phyloP scores from a whole-genome alignment of 2,329 filamentous ascomycete species.

The Immersiporthe knoxdaviesiana region DNA sequence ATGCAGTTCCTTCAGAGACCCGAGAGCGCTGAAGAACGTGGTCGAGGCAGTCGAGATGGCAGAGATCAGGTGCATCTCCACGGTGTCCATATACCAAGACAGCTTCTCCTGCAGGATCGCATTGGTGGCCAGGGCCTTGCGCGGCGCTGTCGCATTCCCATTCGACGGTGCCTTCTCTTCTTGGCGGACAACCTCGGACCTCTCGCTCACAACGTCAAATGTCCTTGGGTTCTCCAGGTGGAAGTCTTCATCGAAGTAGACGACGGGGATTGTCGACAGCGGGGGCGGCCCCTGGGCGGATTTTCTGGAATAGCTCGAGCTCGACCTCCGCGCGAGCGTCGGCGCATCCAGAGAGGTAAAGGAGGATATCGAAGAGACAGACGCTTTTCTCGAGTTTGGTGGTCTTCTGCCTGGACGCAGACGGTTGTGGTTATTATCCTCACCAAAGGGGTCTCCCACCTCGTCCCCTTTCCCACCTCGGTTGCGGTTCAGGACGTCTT shows the following conservation, averaged over 20 bases:
- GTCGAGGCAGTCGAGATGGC: conserved; percentile 95
- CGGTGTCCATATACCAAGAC: conserved; percentile 99
- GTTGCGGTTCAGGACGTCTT: conserved; percentile 48
- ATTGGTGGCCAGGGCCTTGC: conserved; percentile 92
- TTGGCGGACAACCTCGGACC: conserved; percentile 89
- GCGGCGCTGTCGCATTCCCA: conserved; percentile 61
- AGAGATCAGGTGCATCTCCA: conserved; percentile 94
- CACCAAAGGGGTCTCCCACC: conserved; percentile 37
- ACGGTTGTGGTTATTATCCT: conserved; percentile 46
- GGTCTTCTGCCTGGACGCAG: conserved; percentile 50
- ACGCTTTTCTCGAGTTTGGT: conserved; percentile 45
- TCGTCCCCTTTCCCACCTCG: conserved; percentile 49
- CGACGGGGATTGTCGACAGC: conserved; percentile 84
- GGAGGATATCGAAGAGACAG: conserved; percentile 52
- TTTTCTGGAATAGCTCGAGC: conserved; percentile 58
- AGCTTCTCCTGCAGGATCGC: conserved; percentile 97
- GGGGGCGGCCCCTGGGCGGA: conserved; percentile 76
- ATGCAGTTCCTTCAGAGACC: conserved; percentile 87
- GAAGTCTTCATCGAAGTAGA: conserved; percentile 96
- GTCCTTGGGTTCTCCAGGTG: conserved; percentile 94
- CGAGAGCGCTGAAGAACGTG: conserved; percentile 93
- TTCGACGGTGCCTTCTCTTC: conserved; percentile 59
- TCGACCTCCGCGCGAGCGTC: conserved; percentile 48
- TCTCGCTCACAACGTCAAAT: conserved; percentile 94
- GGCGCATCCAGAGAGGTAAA: conserved; percentile 53